phyloP scores from a whole-genome alignment of 1,284 basidiomycete genomes.

The Moniliophthora roreri region DNA sequence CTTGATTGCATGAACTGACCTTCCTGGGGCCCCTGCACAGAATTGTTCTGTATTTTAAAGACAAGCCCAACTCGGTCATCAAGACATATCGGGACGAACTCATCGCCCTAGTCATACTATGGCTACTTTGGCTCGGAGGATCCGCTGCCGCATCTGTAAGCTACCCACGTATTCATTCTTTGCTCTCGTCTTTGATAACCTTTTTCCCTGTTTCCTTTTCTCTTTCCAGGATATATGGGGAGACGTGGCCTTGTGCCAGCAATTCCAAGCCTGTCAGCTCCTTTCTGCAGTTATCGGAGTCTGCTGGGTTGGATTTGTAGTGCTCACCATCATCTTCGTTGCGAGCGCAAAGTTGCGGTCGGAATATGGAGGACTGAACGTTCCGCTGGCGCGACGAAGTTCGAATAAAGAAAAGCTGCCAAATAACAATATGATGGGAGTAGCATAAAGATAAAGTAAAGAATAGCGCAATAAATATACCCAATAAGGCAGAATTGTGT shows the following conservation, averaged over 20 bases:
- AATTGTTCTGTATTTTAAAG: not conserved
- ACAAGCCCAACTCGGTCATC: not conserved
- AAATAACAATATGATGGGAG: too few species aligned
- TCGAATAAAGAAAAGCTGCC: not conserved
- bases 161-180: not conserved
- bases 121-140: not conserved
- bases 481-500: too few species aligned
- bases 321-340: not conserved
- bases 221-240: not conserved
- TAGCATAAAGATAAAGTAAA: too few species aligned
- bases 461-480: too few species aligned
- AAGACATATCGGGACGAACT: slow-evolving; percentile 1
- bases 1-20: not conserved
- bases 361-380: not conserved
- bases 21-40: not conserved
- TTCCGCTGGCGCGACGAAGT: not conserved
- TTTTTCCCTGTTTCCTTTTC: too few species aligned
- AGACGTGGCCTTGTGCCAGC: not conserved
- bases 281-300: not conserved
- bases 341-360: not conserved
- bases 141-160: not conserved
- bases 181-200: not conserved
- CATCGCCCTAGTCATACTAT: not conserved
- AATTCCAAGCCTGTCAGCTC: slow-evolving; percentile 1
- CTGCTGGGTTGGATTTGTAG: not conserved